Conservation (phyloP, 202 grass and related monocot species). For the Bolboschoenoplectus hybrid region DNA sequence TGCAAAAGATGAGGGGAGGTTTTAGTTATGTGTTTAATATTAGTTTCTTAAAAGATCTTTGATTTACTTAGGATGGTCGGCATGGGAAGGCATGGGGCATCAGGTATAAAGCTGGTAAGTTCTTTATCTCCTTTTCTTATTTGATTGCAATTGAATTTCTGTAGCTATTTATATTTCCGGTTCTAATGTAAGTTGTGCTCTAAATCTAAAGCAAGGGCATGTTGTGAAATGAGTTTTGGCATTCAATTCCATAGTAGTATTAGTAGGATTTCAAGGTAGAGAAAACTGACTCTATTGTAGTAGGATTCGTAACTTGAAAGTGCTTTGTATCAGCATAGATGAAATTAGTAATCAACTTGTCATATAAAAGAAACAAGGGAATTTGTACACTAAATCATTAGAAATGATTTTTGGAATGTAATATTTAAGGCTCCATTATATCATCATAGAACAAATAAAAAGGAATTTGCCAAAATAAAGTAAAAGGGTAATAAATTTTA, state of each 20-base stretch:
- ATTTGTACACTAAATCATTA: background rate
- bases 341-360: constrained; percentile 10
- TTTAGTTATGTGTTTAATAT: background rate
- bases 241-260: background rate
- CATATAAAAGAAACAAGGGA: background rate
- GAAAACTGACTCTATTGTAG: background rate
- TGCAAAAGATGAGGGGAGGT: background rate
- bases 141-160: background rate
- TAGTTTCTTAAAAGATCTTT: background rate
- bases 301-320: background rate
- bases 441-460: background rate
- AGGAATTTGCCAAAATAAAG: background rate
- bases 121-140: background rate
- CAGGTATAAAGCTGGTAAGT: constrained; percentile 82
- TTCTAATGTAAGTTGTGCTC: background rate
- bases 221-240: background rate
- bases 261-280: background rate
- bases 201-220: background rate
- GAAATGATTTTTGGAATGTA: background rate
- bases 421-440: background rate
- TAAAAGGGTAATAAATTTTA: background rate
- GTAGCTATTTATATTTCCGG: background rate
- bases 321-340: background rate
- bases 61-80: constrained; percentile 63
- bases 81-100: constrained; percentile 93